phyloP scores from a whole-genome alignment of 345 rosid genomes.

The Salix arbutifolia region DNA sequence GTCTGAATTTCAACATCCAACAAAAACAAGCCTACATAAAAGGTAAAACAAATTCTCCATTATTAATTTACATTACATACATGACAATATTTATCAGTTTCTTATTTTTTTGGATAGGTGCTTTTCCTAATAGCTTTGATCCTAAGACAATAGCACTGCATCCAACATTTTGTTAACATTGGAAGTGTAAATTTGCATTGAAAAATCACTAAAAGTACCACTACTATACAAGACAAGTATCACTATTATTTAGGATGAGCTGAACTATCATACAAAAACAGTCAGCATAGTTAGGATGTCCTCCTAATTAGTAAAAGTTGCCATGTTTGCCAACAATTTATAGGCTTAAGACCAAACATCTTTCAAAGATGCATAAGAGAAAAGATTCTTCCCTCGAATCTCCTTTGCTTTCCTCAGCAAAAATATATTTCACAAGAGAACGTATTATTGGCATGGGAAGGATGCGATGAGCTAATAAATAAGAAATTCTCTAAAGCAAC shows the following conservation, averaged over 20 bases:
- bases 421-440: neutral
- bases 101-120: too few relatives aligned
- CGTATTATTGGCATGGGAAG: neutral
- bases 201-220: neutral
- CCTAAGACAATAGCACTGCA: neutral
- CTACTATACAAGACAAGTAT: neutral
- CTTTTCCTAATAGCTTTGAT: too few relatives aligned
- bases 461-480: neutral
- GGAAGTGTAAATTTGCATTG: neutral
- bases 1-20: neutral
- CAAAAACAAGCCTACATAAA: neutral
- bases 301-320: neutral
- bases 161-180: neutral
- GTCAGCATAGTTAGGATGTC: neutral
- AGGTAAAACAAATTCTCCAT: neutral
- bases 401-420: neutral
- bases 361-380: neutral
- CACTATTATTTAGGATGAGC: neutral
- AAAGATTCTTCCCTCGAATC: neutral
- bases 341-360: neutral
- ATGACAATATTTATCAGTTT: neutral
- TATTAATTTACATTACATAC: neutral
- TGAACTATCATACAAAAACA: neutral
- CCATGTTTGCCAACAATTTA: neutral
- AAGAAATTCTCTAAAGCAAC: neutral